A percentile compares a stretch with the other conserved stretches of the same genome.
These are phyloP conservation scores for Rhododendron ferrugineum DNA, from an alignment of 148 eudicot genomes.

Conservation along the genomic window DNA sequence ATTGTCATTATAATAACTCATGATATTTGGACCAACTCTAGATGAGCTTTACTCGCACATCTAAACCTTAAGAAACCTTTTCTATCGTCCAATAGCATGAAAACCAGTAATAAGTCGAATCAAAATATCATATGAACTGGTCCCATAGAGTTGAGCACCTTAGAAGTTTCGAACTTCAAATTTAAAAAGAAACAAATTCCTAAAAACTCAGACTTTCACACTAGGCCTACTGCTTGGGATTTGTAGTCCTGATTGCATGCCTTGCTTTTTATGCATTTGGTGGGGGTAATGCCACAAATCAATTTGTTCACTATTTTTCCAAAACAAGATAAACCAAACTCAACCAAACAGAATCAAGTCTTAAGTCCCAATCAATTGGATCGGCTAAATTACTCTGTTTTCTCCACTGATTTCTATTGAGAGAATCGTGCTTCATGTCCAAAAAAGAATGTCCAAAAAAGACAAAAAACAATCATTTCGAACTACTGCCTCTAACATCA, in stretches of 20 bases:
- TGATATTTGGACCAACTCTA: too few species aligned
- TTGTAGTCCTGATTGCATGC: not conserved
- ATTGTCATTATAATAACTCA: too few species aligned
- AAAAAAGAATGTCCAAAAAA: too few species aligned
- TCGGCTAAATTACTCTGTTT: not conserved
- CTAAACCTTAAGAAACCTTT: too few species aligned
- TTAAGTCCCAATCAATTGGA: not conserved
- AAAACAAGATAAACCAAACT: not conserved
- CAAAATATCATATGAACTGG: not conserved
- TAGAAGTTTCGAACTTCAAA: too few species aligned
- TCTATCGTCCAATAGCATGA: too few species aligned
- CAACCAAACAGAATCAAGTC: not conserved
- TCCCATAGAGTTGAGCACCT: not conserved
- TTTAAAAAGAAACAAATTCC: too few species aligned
- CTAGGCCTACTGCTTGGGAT: not conserved
- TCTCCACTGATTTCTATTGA: not conserved
- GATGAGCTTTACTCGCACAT: not conserved
- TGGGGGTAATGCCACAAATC: not conserved
- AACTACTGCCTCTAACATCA: not conserved
- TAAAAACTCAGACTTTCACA: not conserved
- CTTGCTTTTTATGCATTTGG: not conserved
- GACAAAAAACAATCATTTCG: not conserved
- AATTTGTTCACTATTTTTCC: not conserved
- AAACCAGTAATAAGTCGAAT: too few species aligned
- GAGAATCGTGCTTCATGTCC: not conserved